phyloP scores from a whole-genome alignment of 352 stramenopile species.

The Phytophthora palmivora region DNA sequence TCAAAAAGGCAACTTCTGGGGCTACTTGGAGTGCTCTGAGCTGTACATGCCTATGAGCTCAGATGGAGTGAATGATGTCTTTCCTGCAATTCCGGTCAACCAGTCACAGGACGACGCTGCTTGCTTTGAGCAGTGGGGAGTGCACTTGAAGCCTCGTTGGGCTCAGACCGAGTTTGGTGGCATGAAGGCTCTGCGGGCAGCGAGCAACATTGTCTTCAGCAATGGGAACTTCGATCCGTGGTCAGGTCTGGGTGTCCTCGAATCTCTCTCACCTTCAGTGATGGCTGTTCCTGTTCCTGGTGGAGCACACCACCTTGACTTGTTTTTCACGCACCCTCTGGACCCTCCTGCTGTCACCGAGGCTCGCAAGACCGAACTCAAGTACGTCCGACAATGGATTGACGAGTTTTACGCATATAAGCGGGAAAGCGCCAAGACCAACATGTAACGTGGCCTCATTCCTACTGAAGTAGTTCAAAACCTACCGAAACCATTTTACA shows the following conservation, averaged over 20 bases:
- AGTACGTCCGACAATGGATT: slow-evolving; percentile 61
- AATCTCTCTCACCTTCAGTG: slow-evolving; percentile 48
- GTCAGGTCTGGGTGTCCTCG: slow-evolving; percentile 54
- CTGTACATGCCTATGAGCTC: slow-evolving; percentile 56
- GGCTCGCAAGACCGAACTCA: slow-evolving; percentile 48
- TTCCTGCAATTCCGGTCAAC: slow-evolving; percentile 32
- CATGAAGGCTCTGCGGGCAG: slow-evolving; percentile 46
- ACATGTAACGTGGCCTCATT: slow-evolving; percentile 3
- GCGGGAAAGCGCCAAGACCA: slow-evolving; percentile 4
- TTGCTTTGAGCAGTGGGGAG: slow-evolving; percentile 51
- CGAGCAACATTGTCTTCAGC: slow-evolving; percentile 77
- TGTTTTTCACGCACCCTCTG: slow-evolving; percentile 64
- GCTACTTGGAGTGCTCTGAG: slow-evolving; percentile 60
- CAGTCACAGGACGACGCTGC: slow-evolving; percentile 35
- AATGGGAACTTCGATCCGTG: slow-evolving; percentile 75
- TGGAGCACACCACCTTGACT: slow-evolving; percentile 61
- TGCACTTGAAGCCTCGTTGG: slow-evolving; percentile 53
- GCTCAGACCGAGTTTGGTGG: slow-evolving; percentile 58
- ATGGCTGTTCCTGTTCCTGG: slow-evolving; percentile 45
- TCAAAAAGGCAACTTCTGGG: slow-evolving; percentile 48
- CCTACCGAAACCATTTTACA: too few relatives aligned
- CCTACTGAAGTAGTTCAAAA: not conserved
- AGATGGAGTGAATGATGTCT: slow-evolving; percentile 51
- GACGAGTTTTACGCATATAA: slow-evolving; percentile 54
- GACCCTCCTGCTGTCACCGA: slow-evolving; percentile 47